Evolutionary conservation across 495 filamentous ascomycete species (phyloP).

Genomic region (Xylona heveae): DNA sequence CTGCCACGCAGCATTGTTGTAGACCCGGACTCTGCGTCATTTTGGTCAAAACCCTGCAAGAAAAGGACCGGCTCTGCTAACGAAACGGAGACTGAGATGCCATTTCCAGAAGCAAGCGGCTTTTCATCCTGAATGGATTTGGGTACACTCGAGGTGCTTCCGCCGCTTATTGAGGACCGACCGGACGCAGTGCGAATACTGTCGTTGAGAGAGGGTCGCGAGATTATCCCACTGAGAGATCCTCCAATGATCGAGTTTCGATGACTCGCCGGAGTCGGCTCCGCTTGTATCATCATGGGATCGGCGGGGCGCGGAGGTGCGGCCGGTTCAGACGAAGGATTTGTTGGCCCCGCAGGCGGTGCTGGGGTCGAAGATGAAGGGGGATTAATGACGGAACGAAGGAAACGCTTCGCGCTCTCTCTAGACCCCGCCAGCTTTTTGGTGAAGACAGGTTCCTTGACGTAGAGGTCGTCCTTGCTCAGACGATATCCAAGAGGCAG

Average conservation of each 20-base stretch:
- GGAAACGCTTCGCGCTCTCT: slow-evolving; percentile 22
- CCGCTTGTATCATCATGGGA: neutral
- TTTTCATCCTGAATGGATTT: too few relatives aligned
- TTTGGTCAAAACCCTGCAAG: slow-evolving; percentile 77
- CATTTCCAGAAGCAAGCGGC: slow-evolving; percentile 52
- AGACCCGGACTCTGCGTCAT: slow-evolving; percentile 41
- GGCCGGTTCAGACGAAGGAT: neutral
- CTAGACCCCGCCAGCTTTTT: slow-evolving; percentile 20
- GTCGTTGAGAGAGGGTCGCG: neutral
- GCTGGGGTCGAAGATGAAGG: neutral
- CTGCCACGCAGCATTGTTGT: slow-evolving; percentile 76
- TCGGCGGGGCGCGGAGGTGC: neutral
- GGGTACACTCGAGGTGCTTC: too few relatives aligned
- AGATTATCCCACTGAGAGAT: slow-evolving; percentile 1
- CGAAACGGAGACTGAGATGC: slow-evolving; percentile 46
- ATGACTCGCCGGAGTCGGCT: too few relatives aligned
- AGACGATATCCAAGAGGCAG: slow-evolving; percentile 28
- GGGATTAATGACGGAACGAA: slow-evolving; percentile 17
- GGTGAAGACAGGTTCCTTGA: neutral
- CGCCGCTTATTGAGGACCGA: neutral
- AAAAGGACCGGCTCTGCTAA: slow-evolving; percentile 82
- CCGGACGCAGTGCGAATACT: neutral
- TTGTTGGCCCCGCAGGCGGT: neutral
- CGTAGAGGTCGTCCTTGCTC: too few relatives aligned
- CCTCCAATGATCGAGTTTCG: too few relatives aligned